These are phyloP conservation scores for Phaeodactylum tricornutum DNA, from an alignment of 108 stramenopile genomes.

Conservation along the genomic window DNA sequence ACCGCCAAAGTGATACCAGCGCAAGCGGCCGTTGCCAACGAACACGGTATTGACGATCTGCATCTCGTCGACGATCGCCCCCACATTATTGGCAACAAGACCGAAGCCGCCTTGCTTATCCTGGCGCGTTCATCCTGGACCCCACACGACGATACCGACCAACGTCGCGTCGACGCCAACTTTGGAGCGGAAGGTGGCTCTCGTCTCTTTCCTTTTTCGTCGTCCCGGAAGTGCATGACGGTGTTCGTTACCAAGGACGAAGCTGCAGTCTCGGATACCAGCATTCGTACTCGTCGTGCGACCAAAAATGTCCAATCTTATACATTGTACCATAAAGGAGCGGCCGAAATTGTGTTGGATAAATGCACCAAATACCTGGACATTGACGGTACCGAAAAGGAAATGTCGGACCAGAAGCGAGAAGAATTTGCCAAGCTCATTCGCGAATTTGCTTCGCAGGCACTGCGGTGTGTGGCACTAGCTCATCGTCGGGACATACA, in stretches of 20 bases:
- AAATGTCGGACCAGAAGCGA: slow-evolving; percentile 36
- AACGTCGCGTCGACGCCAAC: slow-evolving; percentile 26
- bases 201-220: slow-evolving; percentile 58
- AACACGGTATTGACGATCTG: too few relatives aligned
- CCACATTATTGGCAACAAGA: slow-evolving; percentile 59
- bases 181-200: slow-evolving; percentile 57
- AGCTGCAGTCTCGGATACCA: not conserved
- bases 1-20: slow-evolving; percentile 37
- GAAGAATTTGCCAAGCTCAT: slow-evolving; percentile 32
- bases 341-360: slow-evolving; percentile 49
- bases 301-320: slow-evolving; percentile 5
- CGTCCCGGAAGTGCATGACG: slow-evolving; percentile 53
- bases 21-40: slow-evolving; percentile 10
- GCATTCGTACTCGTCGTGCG: not conserved
- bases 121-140: slow-evolving; percentile 38
- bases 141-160: slow-evolving; percentile 35
- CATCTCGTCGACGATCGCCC: slow-evolving; percentile 29
- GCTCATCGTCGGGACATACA: slow-evolving; percentile 35
- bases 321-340: slow-evolving; percentile 68
- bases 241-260: slow-evolving; percentile 38
- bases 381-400: slow-evolving; percentile 39
- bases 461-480: slow-evolving; percentile 65
- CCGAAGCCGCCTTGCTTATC: slow-evolving; percentile 55
- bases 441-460: slow-evolving; percentile 35
- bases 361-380: slow-evolving; percentile 47